A percentile compares a stretch with the other conserved stretches of the same genome.
These are phyloP conservation scores for Huntiella omanensis DNA, from an alignment of 2,329 filamentous ascomycete species.

Conservation along the genomic window DNA sequence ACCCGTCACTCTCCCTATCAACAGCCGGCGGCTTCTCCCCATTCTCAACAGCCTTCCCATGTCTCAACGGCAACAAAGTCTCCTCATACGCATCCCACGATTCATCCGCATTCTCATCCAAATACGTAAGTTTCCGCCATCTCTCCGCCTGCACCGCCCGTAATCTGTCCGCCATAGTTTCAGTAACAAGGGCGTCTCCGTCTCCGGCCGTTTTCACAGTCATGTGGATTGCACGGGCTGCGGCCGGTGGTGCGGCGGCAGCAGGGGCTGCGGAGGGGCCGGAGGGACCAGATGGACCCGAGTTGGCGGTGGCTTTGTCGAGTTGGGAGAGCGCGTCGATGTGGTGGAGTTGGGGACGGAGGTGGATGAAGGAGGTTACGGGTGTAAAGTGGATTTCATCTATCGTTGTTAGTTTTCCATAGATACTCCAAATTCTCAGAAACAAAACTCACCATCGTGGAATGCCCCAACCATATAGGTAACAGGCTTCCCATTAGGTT, in stretches of 20 bases:
- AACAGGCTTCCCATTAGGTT: slow-evolving; percentile 47
- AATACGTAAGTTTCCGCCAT: slow-evolving; percentile 65
- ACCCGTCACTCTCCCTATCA: slow-evolving; percentile 5
- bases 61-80: slow-evolving; percentile 31
- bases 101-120: slow-evolving; percentile 59
- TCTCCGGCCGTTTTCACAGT: slow-evolving; percentile 62
- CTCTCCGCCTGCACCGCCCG: slow-evolving; percentile 60
- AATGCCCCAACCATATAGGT: slow-evolving; percentile 93
- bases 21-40: slow-evolving; percentile 11
- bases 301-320: slow-evolving; percentile 27
- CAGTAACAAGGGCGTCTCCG: slow-evolving; percentile 43
- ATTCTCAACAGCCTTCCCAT: slow-evolving; percentile 9
- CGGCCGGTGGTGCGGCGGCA: slow-evolving; percentile 14
- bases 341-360: slow-evolving; percentile 84
- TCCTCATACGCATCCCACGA: slow-evolving; percentile 62
- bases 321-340: slow-evolving; percentile 69
- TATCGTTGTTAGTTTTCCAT: slow-evolving; percentile 20
- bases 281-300: slow-evolving; percentile 17
- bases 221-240: slow-evolving; percentile 63
- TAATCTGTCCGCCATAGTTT: slow-evolving; percentile 59
- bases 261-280: slow-evolving; percentile 15
- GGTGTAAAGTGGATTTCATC: slow-evolving; percentile 76
- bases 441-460: slow-evolving; percentile 41
- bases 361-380: slow-evolving; percentile 64
- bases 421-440: background rate